Evolutionary conservation across 2,329 filamentous ascomycete species (phyloP).

Genomic region (Hypomyces rosellus): DNA sequence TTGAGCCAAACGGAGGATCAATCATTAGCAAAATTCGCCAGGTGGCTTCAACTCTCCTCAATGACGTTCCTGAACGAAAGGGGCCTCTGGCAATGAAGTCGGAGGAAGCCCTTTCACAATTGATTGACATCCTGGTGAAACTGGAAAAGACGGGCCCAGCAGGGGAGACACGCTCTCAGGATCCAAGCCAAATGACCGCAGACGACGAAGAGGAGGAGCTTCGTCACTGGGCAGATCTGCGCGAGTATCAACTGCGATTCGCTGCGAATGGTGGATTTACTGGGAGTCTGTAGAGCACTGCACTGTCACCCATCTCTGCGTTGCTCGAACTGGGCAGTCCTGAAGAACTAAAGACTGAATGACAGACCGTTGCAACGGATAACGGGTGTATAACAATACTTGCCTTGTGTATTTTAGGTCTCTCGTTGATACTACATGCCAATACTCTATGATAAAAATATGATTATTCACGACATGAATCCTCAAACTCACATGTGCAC

Average conservation of each 20-base stretch:
- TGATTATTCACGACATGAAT: no score
- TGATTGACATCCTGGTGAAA: conserved; percentile 68
- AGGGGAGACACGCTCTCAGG: conserved; percentile 24
- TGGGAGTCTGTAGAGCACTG: conserved; percentile 3
- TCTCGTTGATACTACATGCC: no score
- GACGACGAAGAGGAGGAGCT: conserved; percentile 72
- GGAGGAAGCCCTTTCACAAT: conserved; percentile 64
- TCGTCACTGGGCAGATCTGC: conserved; percentile 69
- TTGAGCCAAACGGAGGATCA: conserved; percentile 64
- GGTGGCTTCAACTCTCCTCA: conserved; percentile 73
- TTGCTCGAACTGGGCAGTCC: no score
- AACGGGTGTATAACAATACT: no score
- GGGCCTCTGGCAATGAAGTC: conserved; percentile 47
- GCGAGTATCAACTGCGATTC: conserved; percentile 71
- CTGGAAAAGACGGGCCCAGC: conserved; percentile 57
- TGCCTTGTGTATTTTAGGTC: no score
- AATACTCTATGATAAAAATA: no score
- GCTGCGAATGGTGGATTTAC: conserved; percentile 55
- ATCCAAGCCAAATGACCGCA: conserved; percentile 35
- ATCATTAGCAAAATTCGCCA: conserved; percentile 79
- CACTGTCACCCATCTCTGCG: no score
- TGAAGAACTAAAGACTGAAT: no score
- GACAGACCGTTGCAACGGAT: no score
- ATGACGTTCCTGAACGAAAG: conserved; percentile 46
- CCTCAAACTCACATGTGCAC: no score